Conservation (phyloP, 2,329 filamentous ascomycete genomes). For the Xylaria multiplex region DNA sequence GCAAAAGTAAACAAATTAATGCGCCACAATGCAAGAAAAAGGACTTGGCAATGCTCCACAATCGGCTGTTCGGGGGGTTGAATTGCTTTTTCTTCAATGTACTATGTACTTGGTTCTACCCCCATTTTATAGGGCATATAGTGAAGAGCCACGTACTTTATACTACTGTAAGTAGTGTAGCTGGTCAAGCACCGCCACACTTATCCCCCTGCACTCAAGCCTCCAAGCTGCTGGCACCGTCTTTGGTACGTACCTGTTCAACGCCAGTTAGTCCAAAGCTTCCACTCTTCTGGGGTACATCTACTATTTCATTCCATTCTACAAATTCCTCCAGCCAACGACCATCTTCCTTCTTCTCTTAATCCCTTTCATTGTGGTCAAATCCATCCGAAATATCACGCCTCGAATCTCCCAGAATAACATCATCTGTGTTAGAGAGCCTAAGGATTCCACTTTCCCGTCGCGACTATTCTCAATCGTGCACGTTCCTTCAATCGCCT, state of each 20-base stretch:
- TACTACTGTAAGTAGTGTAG: no score
- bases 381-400: background rate
- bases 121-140: no score
- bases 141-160: no score
- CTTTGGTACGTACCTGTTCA: background rate
- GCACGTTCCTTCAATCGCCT: background rate
- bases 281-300: background rate
- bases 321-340: conserved; percentile 1
- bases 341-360: conserved; percentile 1
- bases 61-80: background rate
- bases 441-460: background rate
- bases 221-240: background rate
- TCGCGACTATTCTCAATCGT: background rate
- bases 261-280: conserved; percentile 4
- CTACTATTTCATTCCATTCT: conserved; percentile 10
- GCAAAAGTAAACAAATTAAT: conserved; percentile 36
- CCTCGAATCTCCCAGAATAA: background rate
- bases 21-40: conserved; percentile 18
- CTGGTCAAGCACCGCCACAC: conserved; percentile 12
- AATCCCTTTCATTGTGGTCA: background rate
- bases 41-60: background rate
- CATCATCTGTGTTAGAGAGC: no score
- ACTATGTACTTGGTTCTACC: no score
- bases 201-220: background rate
- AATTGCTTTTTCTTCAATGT: background rate